These are phyloP conservation scores for Curvularia spicifera DNA, from an alignment of 2,329 filamentous ascomycete genomes.

Conservation along the genomic window DNA sequence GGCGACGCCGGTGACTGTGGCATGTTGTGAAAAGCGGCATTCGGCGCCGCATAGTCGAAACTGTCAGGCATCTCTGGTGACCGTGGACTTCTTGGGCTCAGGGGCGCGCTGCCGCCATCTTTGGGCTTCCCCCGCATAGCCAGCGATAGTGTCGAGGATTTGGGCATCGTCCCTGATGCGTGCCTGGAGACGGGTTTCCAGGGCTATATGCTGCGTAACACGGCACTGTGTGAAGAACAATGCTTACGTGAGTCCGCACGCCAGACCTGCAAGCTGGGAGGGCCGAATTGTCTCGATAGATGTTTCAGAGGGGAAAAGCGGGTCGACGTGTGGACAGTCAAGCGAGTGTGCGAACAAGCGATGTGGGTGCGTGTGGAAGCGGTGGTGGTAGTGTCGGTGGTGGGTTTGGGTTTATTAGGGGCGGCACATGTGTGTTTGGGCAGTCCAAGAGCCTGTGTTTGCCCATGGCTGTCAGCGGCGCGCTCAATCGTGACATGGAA, in stretches of 20 bases:
- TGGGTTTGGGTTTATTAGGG: slow-evolving; percentile 26
- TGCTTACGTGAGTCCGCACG: slow-evolving; percentile 3
- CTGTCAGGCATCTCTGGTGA: slow-evolving; percentile 37
- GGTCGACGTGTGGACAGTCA: slow-evolving; percentile 24
- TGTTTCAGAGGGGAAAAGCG: slow-evolving; percentile 22
- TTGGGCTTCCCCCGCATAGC: slow-evolving; percentile 46
- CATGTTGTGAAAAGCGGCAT: slow-evolving; percentile 38
- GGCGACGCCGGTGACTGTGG: slow-evolving; percentile 46
- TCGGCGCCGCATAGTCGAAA: slow-evolving; percentile 40
- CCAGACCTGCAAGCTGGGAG: slow-evolving; percentile 12
- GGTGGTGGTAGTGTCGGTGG: slow-evolving; percentile 7
- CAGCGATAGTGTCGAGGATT: slow-evolving; percentile 47
- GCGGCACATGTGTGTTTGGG: slow-evolving; percentile 37
- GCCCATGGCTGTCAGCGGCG: slow-evolving; percentile 46
- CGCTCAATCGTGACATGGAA: slow-evolving; percentile 16
- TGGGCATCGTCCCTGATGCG: slow-evolving; percentile 48
- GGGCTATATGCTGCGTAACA: slow-evolving; percentile 37
- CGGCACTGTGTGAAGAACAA: slow-evolving; percentile 10
- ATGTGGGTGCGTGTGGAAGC: slow-evolving; percentile 23
- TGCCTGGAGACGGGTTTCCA: slow-evolving; percentile 32
- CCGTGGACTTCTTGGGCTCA: slow-evolving; percentile 45
- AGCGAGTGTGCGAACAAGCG: slow-evolving; percentile 23
- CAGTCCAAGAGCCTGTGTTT: slow-evolving; percentile 33
- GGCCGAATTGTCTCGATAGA: slow-evolving; percentile 36
- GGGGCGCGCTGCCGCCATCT: slow-evolving; percentile 39